Evolutionary conservation across 2,329 filamentous ascomycete genomes (phyloP), one percentile per base, ranked within the genome.

Genomic region (Fonsecaea monophora): DNA sequence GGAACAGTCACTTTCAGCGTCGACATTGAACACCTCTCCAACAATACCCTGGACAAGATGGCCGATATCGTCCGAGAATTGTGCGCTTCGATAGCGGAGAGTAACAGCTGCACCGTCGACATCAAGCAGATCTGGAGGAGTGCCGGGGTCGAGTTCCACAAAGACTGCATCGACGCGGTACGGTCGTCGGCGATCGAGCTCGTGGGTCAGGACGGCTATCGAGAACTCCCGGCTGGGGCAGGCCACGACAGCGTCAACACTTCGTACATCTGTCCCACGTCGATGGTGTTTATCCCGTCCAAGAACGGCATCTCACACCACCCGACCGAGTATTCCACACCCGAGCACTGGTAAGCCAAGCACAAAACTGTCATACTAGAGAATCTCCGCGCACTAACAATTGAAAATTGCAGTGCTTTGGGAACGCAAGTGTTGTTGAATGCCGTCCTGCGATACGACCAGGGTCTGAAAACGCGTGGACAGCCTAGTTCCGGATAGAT

Each of bases 261-360:
- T 10, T 85, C 81, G 65, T 79, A 82, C 60, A 78, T 78, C 40
- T 85, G 82, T 60, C 86, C 86, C 13, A 86, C 85, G 3, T 82
- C 83, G 15, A 88, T 89, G 86, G 86, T 88, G n/a, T 89, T 89
- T 67, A 84, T 87, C 6, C 85, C 86, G 9, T 87, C 84, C 65
- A 80, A 78, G 71, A 82, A 86, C 64, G 86, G 86, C 0, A 78
- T 88, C 18, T 86, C 83, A 67, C 86, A 88, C 72, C 83, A 87
- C 69, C 86, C 86, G 42, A 35, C 12, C 13, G 58, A 60, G 42
- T 60, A 53, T 35, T 60, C 40, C 4, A 53, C 40, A 5, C 58
- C 45, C 18, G 58, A 60, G 13, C 25, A 60, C 25, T 60, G 58
- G 42, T 48, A 21, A 7, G 42, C 21, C 3, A 40, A 18, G 35